Evolutionary conservation across 345 rosid species (phyloP), one percentile per base, ranked within the genome.

Genomic region (Brassica incana): DNA sequence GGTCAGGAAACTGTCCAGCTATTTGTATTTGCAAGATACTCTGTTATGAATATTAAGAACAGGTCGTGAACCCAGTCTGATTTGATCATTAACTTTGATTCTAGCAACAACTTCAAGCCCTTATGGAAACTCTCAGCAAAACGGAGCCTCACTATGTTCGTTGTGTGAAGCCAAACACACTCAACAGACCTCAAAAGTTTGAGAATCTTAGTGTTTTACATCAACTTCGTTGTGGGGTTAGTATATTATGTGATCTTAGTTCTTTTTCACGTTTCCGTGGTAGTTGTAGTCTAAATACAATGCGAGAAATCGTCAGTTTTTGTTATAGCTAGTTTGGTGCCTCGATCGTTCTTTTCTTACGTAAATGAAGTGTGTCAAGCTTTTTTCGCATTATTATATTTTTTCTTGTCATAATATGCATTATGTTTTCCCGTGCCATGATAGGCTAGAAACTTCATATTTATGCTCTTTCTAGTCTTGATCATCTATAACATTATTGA

Each of bases 61-160:
- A 12, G 60, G 56, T 30, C 15, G 8, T 71, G 52, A 50, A 43
- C 25, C 43, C 43, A 10, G 73, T 62, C 38, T 9, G 52, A 65
- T 83, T 18, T 71, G 78, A 65, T 67, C 77, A 23, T 20, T 56
- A 64, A 65, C 29, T 54, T 74, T 79, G 69, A 67, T 71, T 80
- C 59, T 74, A 95, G 99, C 99, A 92, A 92, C 99, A 95, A 95
- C 98, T 95, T 84, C 99, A 95, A 84, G 83, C 99, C 16, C 97
- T 95, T 61, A 91, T 92, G 99, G 98, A 95, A 85, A 95, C 96
- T 18, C 99, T 95, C 79, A 93, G 81, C 87, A 62, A 86, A 65
- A 95, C 99, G 3, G 96, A 93, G 84, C 99, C 99, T 84, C 99
- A 95, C 81, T 95, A 95, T 81, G 88, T 95, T 85, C 98, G 98